phyloP scores from a whole-genome alignment of 2,329 filamentous ascomycete species.

The Colletotrichum somersetense region DNA sequence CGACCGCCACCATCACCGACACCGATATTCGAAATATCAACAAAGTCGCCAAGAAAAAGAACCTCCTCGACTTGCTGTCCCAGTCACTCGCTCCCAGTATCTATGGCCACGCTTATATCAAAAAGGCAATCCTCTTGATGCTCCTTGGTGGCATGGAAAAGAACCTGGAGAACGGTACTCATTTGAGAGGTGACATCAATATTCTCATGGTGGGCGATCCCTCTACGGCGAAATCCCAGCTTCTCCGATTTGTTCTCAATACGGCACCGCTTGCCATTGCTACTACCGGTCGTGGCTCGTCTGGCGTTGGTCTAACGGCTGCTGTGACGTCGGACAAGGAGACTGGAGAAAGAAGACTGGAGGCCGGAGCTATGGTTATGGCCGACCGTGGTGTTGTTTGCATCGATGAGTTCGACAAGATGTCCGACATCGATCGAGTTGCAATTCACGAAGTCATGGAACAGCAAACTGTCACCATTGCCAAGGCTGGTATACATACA shows the following conservation, averaged over 20 bases:
- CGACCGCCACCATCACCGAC: constrained; percentile 92
- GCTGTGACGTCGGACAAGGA: constrained; percentile 98
- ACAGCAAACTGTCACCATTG: constrained; percentile 98
- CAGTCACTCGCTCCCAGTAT: constrained; percentile 97
- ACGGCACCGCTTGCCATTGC: constrained; percentile 96
- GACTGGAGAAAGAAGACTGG: constrained; percentile 92
- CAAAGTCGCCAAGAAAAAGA: constrained; percentile 94
- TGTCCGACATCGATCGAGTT: constrained; percentile 97
- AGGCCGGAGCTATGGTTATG: constrained; percentile 99
- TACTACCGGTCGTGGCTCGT: constrained; percentile 95
- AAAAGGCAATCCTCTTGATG: constrained; percentile 97
- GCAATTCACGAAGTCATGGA: constrained; percentile 99
- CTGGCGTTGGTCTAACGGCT: constrained; percentile 96
- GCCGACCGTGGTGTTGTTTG: constrained; percentile 97
- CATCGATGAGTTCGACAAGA: constrained; percentile 99
- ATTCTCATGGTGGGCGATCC: constrained; percentile 99
- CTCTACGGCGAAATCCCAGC: constrained; percentile 98
- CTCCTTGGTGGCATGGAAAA: constrained; percentile 97
- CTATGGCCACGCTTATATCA: constrained; percentile 96
- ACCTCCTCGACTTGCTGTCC: constrained; percentile 91
- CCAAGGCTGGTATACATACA: constrained; percentile 98
- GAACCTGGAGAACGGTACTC: constrained; percentile 97
- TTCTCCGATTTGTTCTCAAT: constrained; percentile 96
- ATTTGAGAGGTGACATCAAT: constrained; percentile 98
- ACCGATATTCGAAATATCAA: constrained; percentile 99